Percentiles rank a stretch among this genome's conserved stretches.
phyloP scores from a whole-genome alignment of 2,329 filamentous ascomycete species.

The Dendryphion nanum region DNA sequence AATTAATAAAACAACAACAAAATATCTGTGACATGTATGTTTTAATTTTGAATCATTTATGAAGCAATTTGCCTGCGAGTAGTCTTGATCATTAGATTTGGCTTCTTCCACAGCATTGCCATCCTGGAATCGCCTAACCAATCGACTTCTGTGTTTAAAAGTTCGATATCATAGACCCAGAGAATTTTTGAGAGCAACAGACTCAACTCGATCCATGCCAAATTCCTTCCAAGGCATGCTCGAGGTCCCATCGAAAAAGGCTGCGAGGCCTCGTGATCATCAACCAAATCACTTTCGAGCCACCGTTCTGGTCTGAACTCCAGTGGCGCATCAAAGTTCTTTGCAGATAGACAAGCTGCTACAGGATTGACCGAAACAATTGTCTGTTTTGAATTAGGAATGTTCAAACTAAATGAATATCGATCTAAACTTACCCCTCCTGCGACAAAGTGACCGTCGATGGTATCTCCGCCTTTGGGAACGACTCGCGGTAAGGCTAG shows the following conservation, averaged over 20 bases:
- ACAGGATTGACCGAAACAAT: slow-evolving; percentile 15
- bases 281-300: slow-evolving; percentile 22
- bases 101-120: slow-evolving; percentile 7
- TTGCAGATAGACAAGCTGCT: slow-evolving; percentile 13
- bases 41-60: no score
- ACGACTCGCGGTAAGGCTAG: slow-evolving; percentile 9
- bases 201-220: slow-evolving; percentile 27
- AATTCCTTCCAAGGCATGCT: slow-evolving; percentile 17
- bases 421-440: slow-evolving; percentile 11
- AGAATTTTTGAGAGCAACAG: slow-evolving; percentile 39
- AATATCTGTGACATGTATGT: no score
- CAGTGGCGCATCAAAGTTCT: slow-evolving; percentile 23
- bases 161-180: slow-evolving; percentile 39
- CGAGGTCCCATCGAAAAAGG: slow-evolving; percentile 18
- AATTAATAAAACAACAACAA: no score
- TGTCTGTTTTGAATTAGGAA: slow-evolving; percentile 6
- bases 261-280: slow-evolving; percentile 12
- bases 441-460: slow-evolving; percentile 13
- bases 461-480: slow-evolving; percentile 7
- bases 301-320: slow-evolving; percentile 29
- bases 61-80: no score
- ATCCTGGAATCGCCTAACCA: slow-evolving; percentile 5
- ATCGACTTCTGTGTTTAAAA: slow-evolving; percentile 10
- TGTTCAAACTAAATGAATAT: not conserved
- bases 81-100: slow-evolving; percentile 1